Evolutionary conservation across 2,329 filamentous ascomycete species (phyloP).

Genomic region (Aspergillus sp.): DNA sequence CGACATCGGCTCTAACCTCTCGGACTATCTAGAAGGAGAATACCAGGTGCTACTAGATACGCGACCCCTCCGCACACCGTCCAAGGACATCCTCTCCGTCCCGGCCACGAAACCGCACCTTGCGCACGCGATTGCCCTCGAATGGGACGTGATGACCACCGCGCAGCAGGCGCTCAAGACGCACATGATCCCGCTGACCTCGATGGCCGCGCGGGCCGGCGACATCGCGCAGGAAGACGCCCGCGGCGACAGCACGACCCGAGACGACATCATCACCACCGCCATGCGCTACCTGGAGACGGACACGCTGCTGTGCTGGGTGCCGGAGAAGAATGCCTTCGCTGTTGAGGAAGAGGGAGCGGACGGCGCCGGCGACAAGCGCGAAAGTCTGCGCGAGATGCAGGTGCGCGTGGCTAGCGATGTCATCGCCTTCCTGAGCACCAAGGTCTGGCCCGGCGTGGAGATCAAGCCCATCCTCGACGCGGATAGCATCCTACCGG

Average conservation of each 20-base stretch:
- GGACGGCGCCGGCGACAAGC: conserved; percentile 43
- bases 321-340: conserved; percentile 53
- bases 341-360: conserved; percentile 52
- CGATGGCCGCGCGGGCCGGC: conserved; percentile 75
- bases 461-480: conserved; percentile 80
- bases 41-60: conserved; percentile 71
- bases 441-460: conserved; percentile 78
- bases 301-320: conserved; percentile 91
- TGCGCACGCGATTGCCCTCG: conserved; percentile 79
- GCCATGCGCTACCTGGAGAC: conserved; percentile 86
- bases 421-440: conserved; percentile 68
- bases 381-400: conserved; percentile 64
- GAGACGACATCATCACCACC: conserved; percentile 63
- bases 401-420: conserved; percentile 69
- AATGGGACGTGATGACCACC: conserved; percentile 85
- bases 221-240: conserved; percentile 73
- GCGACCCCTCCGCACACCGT: conserved; percentile 72
- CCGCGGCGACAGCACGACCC: conserved; percentile 49
- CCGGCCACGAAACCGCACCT: conserved; percentile 76
- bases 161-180: conserved; percentile 80
- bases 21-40: conserved; percentile 38
- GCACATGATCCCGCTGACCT: conserved; percentile 87
- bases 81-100: conserved; percentile 69
- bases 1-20: neutral
- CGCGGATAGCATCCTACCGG: conserved; percentile 70